Evolutionary conservation across 352 stramenopile genomes (phyloP), one percentile per base, ranked within the genome.

Genomic region (Phytophthora chlamydospora): DNA sequence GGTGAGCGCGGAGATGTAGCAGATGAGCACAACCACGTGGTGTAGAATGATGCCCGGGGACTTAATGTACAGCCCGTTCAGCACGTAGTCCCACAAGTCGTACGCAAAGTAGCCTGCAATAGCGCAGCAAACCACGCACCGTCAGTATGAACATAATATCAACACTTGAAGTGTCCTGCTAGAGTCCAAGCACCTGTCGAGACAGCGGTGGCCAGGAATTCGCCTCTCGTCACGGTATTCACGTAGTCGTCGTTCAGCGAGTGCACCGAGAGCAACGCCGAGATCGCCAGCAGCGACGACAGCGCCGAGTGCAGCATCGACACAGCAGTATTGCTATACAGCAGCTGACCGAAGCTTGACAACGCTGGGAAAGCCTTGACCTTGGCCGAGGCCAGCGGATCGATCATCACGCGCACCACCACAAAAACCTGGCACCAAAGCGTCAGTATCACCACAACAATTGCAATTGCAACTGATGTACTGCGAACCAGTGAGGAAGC

Each of bases 1-100:
- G 36, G 71, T 78, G 9, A 93, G 68, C 31, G 84, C 84, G 7
- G 84, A 84, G 57, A 86, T 88, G 67, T 93, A 91, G 69, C 84
- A 93, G 52, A 89, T 79, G 41, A 93, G 75, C 62, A 93, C 83
- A 13, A 91, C 78, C 35, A 88, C 80, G 66, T 93, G 84, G 55
- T 93, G 84, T 27, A 80, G 50, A 24, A 93, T 69, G 53, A 93
- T 89, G 24, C 75, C 76, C 8, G 81, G 80, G 0, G 81, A 70
- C 59, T 91, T 91, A 66, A 88, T 70, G 58, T 93, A 90, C 34
- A 93, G 60, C 0, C 78, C 66, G 38, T 93, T 79, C 24, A 91
- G 68, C 66, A 90, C 61, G 36, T 83, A 93, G 60, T 93, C 84
- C 78, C 80, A 89, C 46, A 91, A 76, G 45, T 93, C 84, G 50